These are phyloP conservation scores for Primulina huaijiensis DNA, from an alignment of 257 asterid species.

Conservation along the genomic window DNA sequence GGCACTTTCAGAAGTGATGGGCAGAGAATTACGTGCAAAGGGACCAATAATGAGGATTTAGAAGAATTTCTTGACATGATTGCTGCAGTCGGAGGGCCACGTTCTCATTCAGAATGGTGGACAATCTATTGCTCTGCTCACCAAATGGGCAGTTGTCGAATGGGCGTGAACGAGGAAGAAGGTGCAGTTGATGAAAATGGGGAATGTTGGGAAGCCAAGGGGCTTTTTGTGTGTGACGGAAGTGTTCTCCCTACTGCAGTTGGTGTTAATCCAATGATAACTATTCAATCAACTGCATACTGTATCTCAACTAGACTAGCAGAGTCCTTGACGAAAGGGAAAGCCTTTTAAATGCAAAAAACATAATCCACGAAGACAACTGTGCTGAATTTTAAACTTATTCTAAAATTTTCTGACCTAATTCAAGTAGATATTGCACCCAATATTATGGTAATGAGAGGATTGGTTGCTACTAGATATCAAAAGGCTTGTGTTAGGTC, in stretches of 20 bases:
- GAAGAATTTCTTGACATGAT: constrained; percentile 71
- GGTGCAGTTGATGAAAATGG: constrained; percentile 83
- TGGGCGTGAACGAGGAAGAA: constrained; percentile 63
- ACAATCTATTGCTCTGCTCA: constrained; percentile 71
- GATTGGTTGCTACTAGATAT: no score
- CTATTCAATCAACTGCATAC: constrained; percentile 72
- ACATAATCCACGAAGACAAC: background rate
- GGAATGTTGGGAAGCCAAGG: constrained; percentile 88
- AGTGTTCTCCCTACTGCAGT: constrained; percentile 77
- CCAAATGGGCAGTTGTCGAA: constrained; percentile 89
- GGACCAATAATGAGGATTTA: constrained; percentile 44
- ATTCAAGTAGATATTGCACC: background rate
- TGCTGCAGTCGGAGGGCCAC: constrained; percentile 52
- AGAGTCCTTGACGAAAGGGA: constrained; percentile 27
- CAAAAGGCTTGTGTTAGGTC: no score
- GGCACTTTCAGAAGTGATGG: constrained; percentile 85
- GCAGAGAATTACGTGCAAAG: constrained; percentile 53
- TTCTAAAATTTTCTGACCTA: background rate
- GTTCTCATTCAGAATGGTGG: constrained; percentile 51
- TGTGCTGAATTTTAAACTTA: background rate
- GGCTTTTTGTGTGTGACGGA: constrained; percentile 76
- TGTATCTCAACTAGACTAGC: constrained; percentile 68
- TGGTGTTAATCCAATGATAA: constrained; percentile 91
- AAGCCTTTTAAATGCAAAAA: background rate
- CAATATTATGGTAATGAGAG: no score